These are phyloP conservation scores for Apophysomyces variabilis DNA, from an alignment of 371 early-diverging fungal species.

Conservation along the genomic window DNA sequence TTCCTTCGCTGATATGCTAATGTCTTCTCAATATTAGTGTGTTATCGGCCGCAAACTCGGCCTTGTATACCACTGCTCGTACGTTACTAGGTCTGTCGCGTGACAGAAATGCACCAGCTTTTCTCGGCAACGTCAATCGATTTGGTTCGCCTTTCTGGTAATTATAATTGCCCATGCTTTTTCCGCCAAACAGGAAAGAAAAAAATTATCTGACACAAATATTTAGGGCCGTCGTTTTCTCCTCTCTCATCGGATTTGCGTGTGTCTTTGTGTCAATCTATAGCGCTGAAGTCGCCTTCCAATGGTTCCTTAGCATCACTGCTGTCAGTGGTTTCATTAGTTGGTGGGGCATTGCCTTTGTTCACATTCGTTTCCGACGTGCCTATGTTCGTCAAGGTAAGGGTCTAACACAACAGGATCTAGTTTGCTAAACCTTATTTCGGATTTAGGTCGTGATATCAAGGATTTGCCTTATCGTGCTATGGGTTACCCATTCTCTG, in stretches of 20 bases:
- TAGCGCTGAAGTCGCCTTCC: slow-evolving; percentile 64
- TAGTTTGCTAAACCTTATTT: neutral
- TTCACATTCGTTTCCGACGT: slow-evolving; percentile 83
- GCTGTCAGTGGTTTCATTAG: slow-evolving; percentile 77
- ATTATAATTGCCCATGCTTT: neutral
- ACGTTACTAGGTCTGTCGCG: slow-evolving; percentile 66
- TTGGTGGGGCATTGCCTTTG: slow-evolving; percentile 75
- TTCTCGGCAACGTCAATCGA: slow-evolving; percentile 52
- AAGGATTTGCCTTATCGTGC: slow-evolving; percentile 75
- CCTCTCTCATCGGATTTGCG: slow-evolving; percentile 61
- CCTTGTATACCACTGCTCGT: slow-evolving; percentile 70
- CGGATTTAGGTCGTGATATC: slow-evolving; percentile 38
- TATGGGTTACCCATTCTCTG: slow-evolving; percentile 70
- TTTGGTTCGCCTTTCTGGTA: slow-evolving; percentile 62
- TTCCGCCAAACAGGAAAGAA: accelerated
- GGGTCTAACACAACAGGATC: neutral
- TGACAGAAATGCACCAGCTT: slow-evolving; percentile 68
- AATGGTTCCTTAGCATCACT: slow-evolving; percentile 74
- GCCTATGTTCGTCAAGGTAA: slow-evolving; percentile 75
- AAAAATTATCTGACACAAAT: neutral
- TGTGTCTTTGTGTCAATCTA: slow-evolving; percentile 58
- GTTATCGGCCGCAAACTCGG: slow-evolving; percentile 75
- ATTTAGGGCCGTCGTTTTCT: slow-evolving; percentile 51
- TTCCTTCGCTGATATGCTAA: neutral
- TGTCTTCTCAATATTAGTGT: slow-evolving; percentile 39